A percentile compares a stretch with the other conserved stretches of the same genome.
These are phyloP conservation scores for Paecilomyces niveus DNA, from an alignment of 2,329 filamentous ascomycete species.

Conservation along the genomic window DNA sequence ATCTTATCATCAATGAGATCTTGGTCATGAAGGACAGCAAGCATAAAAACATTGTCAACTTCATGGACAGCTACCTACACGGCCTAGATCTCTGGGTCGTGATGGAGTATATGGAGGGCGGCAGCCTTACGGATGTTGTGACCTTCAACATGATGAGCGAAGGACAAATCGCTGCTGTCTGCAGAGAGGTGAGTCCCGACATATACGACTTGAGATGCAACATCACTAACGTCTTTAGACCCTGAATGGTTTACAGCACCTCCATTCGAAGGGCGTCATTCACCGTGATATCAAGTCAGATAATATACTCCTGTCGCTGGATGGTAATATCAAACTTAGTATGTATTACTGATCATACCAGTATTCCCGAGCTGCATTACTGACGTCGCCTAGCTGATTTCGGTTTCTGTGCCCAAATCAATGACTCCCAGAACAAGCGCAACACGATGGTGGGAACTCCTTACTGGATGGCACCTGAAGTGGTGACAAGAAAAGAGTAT, in stretches of 20 bases:
- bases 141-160: constrained; percentile 99
- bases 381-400: constrained; percentile 67
- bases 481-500: constrained; percentile 95
- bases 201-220: background rate
- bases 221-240: constrained; percentile 43
- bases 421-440: constrained; percentile 91
- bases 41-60: constrained; percentile 98
- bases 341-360: constrained; percentile 29
- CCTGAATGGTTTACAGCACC: constrained; percentile 80
- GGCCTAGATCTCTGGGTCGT: constrained; percentile 93
- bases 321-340: constrained; percentile 98
- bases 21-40: constrained; percentile 98
- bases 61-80: constrained; percentile 92
- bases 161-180: constrained; percentile 92
- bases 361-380: constrained; percentile 22
- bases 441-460: constrained; percentile 99
- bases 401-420: constrained; percentile 97
- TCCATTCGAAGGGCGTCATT: constrained; percentile 96
- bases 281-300: constrained; percentile 99
- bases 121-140: constrained; percentile 93
- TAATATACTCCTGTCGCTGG: constrained; percentile 87
- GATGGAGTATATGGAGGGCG: constrained; percentile 99
- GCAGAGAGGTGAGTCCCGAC: constrained; percentile 58
- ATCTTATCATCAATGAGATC: constrained; percentile 98
- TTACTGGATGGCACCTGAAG: constrained; percentile 99